These are phyloP conservation scores for Rhodotorula kratochvilovae DNA, from an alignment of 768 basidiomycete species.

Conservation along the genomic window DNA sequence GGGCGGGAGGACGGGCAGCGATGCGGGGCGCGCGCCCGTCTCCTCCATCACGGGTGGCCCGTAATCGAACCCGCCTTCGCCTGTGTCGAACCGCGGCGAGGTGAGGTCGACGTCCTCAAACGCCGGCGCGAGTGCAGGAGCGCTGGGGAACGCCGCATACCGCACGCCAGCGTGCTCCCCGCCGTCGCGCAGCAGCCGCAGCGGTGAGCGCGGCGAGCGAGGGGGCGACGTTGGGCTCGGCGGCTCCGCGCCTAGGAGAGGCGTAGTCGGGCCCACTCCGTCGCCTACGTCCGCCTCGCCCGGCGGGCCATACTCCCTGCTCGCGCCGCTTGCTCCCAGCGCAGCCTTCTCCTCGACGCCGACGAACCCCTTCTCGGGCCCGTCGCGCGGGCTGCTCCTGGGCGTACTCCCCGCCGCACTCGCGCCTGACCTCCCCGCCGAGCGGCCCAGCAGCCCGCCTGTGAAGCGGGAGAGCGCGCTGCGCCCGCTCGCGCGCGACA, in stretches of 20 bases:
- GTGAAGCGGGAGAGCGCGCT: not conserved
- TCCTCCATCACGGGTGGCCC: not conserved
- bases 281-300: not conserved
- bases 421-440: not conserved
- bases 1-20: not conserved
- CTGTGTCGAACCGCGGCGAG: not conserved
- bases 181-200: not conserved
- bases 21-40: not conserved
- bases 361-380: not conserved
- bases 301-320: not conserved
- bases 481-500: not conserved
- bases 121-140: no score
- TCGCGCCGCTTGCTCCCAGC: not conserved
- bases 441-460: not conserved
- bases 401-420: not conserved
- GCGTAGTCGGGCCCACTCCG: not conserved
- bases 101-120: constrained; percentile 10
- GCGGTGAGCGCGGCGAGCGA: not conserved
- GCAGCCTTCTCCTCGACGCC: not conserved
- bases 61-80: not conserved
- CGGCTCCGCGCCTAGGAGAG: not conserved
- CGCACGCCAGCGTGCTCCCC: not conserved
- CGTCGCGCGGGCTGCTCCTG: not conserved
- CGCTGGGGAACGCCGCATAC: no score
- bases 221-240: not conserved